These are phyloP conservation scores for Fusarium brachygibbosum DNA, from an alignment of 2,329 filamentous ascomycete species.

Conservation along the genomic window DNA sequence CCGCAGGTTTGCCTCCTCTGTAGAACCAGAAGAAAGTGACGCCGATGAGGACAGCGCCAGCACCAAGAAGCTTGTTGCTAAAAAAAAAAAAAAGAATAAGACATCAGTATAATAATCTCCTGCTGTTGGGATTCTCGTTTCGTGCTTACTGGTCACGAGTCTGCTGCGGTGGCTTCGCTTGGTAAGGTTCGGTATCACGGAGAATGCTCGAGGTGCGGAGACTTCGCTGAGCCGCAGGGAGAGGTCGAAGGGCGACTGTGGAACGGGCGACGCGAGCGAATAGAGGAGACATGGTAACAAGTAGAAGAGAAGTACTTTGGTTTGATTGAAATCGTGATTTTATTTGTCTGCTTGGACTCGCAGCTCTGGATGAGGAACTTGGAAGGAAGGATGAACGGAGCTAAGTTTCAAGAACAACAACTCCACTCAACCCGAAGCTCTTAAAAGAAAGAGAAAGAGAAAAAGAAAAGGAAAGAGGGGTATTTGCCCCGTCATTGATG, in stretches of 20 bases:
- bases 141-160: constrained; percentile 26
- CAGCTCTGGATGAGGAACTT: constrained; percentile 6
- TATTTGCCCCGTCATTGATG: constrained; percentile 40
- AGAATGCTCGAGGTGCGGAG: constrained; percentile 38
- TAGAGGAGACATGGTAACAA: constrained; percentile 27
- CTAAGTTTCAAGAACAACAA: constrained; percentile 26
- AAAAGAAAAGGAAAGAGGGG: neutral
- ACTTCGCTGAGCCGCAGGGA: constrained; percentile 35
- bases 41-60: constrained; percentile 30
- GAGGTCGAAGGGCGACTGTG: constrained; percentile 27
- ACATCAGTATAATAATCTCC: neutral
- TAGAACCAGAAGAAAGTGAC: constrained; percentile 39
- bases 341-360: constrained; percentile 6
- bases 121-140: no score
- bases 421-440: constrained; percentile 22
- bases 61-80: constrained; percentile 38
- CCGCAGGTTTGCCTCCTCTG: constrained; percentile 30
- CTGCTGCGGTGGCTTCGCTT: constrained; percentile 35
- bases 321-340: neutral
- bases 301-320: neutral
- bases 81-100: neutral
- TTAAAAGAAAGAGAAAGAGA: constrained; percentile 21
- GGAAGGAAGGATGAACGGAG: constrained; percentile 10
- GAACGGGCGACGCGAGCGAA: constrained; percentile 25
- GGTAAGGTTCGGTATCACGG: constrained; percentile 34